These are phyloP conservation scores for Pichiaceae sp. DNA, from an alignment of 1,139 yeast genomes.

Conservation along the genomic window DNA sequence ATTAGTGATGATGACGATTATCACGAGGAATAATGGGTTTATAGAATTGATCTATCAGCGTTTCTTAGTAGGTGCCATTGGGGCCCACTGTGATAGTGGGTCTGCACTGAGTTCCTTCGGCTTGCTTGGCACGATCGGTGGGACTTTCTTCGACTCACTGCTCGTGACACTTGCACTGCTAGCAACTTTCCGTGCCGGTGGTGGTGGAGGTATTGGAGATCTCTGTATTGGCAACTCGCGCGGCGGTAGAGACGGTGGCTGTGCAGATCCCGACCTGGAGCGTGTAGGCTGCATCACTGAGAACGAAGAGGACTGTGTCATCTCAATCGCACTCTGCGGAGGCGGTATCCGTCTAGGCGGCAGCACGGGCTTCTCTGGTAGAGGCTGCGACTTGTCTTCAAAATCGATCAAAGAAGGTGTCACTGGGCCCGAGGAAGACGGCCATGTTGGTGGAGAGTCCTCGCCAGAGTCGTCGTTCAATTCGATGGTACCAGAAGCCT, in stretches of 20 bases:
- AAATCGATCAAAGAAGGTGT: slow-evolving; percentile 21
- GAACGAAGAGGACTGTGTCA: slow-evolving; percentile 9
- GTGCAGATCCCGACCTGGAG: slow-evolving; percentile 19
- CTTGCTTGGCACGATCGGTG: slow-evolving; percentile 24
- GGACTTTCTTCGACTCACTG: slow-evolving; percentile 9
- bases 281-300: slow-evolving; percentile 24
- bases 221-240: background rate
- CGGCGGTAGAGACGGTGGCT: slow-evolving; percentile 12
- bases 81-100: slow-evolving; percentile 12
- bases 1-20: slow-evolving; percentile 14
- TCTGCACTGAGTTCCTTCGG: slow-evolving; percentile 14
- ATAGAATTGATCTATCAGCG: slow-evolving; percentile 4
- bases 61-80: slow-evolving; percentile 20
- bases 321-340: slow-evolving; percentile 9
- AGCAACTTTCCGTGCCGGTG: background rate
- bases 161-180: background rate
- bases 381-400: slow-evolving; percentile 3
- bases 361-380: slow-evolving; percentile 11
- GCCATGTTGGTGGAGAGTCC: slow-evolving; percentile 11
- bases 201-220: background rate
- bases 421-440: slow-evolving; percentile 11
- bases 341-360: slow-evolving; percentile 19
- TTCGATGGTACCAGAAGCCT: slow-evolving; percentile 16
- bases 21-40: slow-evolving; percentile 1
- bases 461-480: slow-evolving; percentile 18